Evolutionary conservation across 306 rosid genomes (phyloP), one percentile per base, ranked within the genome.

Genomic region (Sicyos edulis): DNA sequence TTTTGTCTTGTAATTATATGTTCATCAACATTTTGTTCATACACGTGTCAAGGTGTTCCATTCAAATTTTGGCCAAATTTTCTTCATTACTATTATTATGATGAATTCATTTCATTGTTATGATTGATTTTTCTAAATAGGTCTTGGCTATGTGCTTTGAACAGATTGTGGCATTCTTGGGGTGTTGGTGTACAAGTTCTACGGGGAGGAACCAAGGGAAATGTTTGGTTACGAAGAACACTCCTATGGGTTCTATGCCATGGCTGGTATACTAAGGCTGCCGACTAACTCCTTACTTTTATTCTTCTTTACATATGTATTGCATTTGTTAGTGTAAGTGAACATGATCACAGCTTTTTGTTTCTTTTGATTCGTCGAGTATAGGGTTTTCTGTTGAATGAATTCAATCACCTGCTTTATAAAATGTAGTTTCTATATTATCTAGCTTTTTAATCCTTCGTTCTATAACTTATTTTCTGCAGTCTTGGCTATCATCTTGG

Each of bases 171-270:
- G 97, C 99, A 80, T 89, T 87, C 83, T 82, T 93, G 85, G 99
- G 47, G 91, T 91, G 78, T 85, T 93, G 83, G 89, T 93, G 61
- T 93, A 93, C 85, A 93, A 91, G 79, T 89, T 93, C 80, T 93
- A 91, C 70, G n/a, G 99, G 99, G 97, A 93, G 53, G 99, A 93
- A 69, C 84, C 91, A 29, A 82, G 96, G 77, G 99, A 93, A 84
- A 91, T 93, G 97, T 93, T 93, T 83, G 99, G 99, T 61, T 93
- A 93, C 58, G 97, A 91, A 86, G 96, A 93, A 80, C 97, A 93
- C 83, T 96, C 97, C 1, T 89, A 91, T 81, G 97, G 93, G 58
- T 93, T 93, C 81, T 93, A 93, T 70, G 86, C 91, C n/a, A 85
- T 93, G 97, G 96, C 97, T 7, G 95, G 97, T 93, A 90, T 21